Evolutionary conservation across 768 basidiomycete species (phyloP).

Genomic region (Suillus decipiens): DNA sequence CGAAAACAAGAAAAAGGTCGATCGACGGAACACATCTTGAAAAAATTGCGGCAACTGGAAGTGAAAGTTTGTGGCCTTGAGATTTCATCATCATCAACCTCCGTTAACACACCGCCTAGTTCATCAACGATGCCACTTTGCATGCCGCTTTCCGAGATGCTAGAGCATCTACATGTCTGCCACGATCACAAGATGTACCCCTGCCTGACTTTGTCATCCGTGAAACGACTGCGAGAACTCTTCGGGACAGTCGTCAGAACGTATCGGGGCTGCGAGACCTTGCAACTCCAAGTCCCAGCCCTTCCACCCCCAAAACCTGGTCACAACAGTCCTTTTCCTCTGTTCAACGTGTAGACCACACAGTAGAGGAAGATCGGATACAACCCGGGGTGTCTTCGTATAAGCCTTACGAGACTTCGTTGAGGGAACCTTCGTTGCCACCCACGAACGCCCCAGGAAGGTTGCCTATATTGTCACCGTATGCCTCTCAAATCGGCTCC

Average conservation of each 20-base stretch:
- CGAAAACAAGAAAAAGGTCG: slow-evolving; percentile 32
- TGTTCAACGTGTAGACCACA: neutral
- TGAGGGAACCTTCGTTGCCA: neutral
- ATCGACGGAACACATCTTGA: slow-evolving; percentile 31
- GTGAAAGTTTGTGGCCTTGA: slow-evolving; percentile 24
- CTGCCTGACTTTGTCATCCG: slow-evolving; percentile 18
- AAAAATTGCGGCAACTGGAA: slow-evolving; percentile 30
- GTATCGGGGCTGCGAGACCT: neutral
- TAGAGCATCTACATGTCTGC: slow-evolving; percentile 30
- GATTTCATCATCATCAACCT: neutral
- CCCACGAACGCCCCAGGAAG: neutral
- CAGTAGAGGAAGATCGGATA: neutral
- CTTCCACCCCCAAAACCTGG: neutral
- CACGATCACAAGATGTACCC: slow-evolving; percentile 27
- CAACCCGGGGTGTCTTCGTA: neutral
- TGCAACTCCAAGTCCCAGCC: neutral
- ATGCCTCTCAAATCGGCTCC: neutral
- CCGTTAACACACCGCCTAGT: slow-evolving; percentile 17
- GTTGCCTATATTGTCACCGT: neutral
- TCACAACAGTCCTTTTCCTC: neutral
- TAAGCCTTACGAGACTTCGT: neutral
- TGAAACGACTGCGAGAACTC: neutral
- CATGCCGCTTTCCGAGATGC: slow-evolving; percentile 36
- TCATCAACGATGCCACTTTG: slow-evolving; percentile 30
- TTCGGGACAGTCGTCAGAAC: neutral